phyloP scores from a whole-genome alignment of 768 basidiomycete genomes.

The Boletellus ananas region DNA sequence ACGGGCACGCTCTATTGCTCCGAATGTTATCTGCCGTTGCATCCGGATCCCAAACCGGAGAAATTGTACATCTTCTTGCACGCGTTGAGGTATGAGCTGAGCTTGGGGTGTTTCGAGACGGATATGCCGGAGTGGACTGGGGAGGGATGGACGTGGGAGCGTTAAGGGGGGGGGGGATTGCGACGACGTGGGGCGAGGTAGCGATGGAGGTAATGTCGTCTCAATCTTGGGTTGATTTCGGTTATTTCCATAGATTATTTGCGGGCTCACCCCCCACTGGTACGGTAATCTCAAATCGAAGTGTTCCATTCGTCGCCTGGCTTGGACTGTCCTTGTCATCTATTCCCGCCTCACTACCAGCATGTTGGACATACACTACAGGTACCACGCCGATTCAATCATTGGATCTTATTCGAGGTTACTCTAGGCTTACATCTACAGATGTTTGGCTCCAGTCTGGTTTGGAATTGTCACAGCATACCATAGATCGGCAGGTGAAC shows the following conservation, averaged over 20 bases:
- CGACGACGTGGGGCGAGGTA: neutral
- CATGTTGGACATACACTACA: neutral
- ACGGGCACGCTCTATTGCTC: slow-evolving; percentile 67
- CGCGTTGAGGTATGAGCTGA: slow-evolving; percentile 79
- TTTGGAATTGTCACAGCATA: slow-evolving; percentile 7
- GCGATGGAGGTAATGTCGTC: neutral
- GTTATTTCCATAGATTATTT: no score
- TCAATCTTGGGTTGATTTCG: no score
- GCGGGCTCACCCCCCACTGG: no score
- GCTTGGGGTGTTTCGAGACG: slow-evolving; percentile 79
- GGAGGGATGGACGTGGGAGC: slow-evolving; percentile 67
- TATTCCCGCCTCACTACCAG: neutral
- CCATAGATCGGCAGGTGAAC: neutral
- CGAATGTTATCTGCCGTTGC: slow-evolving; percentile 89
- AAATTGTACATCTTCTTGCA: slow-evolving; percentile 95
- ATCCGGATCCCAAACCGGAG: slow-evolving; percentile 91
- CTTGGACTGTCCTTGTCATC: no score
- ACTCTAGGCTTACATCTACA: neutral
- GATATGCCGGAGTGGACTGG: slow-evolving; percentile 88
- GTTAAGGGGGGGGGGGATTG: neutral
- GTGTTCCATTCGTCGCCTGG: no score
- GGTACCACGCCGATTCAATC: no score
- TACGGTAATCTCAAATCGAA: no score
- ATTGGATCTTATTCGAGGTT: no score
- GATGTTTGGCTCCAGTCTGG: slow-evolving; percentile 10